Evolutionary conservation across 2,329 filamentous ascomycete genomes (phyloP).

Genomic region (Dactylonectria macrodidyma): DNA sequence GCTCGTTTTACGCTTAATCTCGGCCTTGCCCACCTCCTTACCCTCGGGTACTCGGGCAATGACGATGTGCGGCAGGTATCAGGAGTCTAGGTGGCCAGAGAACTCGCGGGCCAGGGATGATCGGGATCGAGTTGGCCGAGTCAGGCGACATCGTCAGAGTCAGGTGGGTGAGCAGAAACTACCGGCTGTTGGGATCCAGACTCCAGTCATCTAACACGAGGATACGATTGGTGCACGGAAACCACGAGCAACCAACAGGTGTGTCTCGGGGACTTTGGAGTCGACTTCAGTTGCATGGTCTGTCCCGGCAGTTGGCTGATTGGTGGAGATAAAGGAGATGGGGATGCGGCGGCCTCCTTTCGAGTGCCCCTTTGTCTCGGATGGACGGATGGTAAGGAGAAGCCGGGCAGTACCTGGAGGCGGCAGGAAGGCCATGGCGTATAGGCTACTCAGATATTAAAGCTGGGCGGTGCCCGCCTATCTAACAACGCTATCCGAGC

Average conservation of each 20-base stretch:
- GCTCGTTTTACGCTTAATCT: neutral
- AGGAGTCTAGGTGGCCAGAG: neutral
- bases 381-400: neutral
- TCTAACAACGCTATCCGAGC: neutral
- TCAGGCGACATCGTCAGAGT: neutral
- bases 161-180: neutral
- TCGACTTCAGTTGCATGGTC: neutral
- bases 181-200: neutral
- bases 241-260: neutral
- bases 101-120: neutral
- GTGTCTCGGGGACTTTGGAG: neutral
- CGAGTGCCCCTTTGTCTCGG: neutral
- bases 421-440: neutral
- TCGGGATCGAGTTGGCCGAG: neutral
- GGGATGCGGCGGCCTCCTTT: neutral
- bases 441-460: neutral
- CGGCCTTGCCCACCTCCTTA: neutral
- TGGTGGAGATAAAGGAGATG: neutral
- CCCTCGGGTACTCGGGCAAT: neutral
- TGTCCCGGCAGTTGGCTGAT: neutral
- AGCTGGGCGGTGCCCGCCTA: neutral
- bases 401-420: neutral
- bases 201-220: neutral
- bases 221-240: neutral
- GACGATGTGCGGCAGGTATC: neutral